phyloP scores from a whole-genome alignment of 1,284 basidiomycete genomes.

The Puccinia horiana region DNA sequence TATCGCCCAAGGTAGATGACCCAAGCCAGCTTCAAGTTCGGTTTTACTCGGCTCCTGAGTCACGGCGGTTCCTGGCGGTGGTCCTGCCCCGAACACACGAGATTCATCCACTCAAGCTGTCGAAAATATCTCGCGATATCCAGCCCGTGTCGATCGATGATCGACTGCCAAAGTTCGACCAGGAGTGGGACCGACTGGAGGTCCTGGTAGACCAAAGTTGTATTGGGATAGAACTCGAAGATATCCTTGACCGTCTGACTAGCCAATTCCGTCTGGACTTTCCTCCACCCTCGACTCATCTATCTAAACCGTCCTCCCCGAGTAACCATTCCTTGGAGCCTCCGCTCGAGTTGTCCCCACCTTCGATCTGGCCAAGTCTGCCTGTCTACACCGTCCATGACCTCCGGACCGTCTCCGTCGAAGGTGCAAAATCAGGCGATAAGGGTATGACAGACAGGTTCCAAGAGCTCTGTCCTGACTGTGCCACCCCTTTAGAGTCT shows the following conservation, averaged over 20 bases:
- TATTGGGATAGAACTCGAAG: slow-evolving; percentile 49
- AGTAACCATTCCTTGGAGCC: not conserved
- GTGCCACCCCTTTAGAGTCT: slow-evolving; percentile 49
- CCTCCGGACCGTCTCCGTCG: slow-evolving; percentile 16
- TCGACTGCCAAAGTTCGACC: slow-evolving; percentile 27
- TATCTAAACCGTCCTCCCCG: not conserved
- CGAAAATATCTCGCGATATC: slow-evolving; percentile 46
- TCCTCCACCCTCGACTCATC: not conserved
- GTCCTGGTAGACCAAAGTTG: slow-evolving; percentile 51
- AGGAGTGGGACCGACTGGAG: slow-evolving; percentile 47
- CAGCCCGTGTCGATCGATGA: not conserved
- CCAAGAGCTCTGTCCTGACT: slow-evolving; percentile 54
- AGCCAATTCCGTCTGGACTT: slow-evolving; percentile 1
- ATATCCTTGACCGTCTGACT: slow-evolving; percentile 17
- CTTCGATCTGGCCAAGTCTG: slow-evolving; percentile 51
- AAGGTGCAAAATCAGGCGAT: not conserved
- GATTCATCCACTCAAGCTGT: slow-evolving; percentile 55
- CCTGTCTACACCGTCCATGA: slow-evolving; percentile 49
- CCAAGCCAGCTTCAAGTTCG: slow-evolving; percentile 38
- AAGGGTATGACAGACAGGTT: not conserved
- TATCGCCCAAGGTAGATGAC: slow-evolving; percentile 26
- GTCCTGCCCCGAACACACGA: slow-evolving; percentile 51
- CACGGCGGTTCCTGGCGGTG: slow-evolving; percentile 52
- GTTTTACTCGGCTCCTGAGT: slow-evolving; percentile 30
- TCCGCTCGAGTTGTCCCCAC: slow-evolving; percentile 47